Conservation (phyloP, 2,329 filamentous ascomycete genomes). For the Penicillium verrucosum region DNA sequence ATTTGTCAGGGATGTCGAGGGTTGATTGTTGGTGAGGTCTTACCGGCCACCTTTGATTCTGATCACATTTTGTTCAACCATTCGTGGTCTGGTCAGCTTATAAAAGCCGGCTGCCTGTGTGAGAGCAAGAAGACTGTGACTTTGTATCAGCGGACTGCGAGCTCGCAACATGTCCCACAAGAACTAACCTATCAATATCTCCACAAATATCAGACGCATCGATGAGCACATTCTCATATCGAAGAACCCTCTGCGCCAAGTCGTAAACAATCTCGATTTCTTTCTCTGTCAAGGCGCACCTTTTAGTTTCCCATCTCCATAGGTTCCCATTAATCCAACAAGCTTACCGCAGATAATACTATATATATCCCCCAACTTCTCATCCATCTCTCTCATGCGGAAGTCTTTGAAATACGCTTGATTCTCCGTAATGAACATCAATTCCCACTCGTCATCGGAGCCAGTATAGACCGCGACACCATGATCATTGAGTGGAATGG, state of each 20-base stretch:
- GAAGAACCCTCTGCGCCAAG: conserved; percentile 67
- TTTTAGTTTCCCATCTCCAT: neutral
- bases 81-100: conserved; percentile 64
- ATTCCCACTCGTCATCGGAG: conserved; percentile 67
- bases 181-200: conserved; percentile 66
- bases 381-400: conserved; percentile 76
- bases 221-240: conserved; percentile 64
- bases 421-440: conserved; percentile 69
- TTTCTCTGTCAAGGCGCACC: conserved; percentile 54
- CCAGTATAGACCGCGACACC: conserved; percentile 64
- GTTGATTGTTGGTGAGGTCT: conserved; percentile 11
- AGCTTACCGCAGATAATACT: conserved; percentile 71
- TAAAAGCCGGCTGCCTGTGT: conserved; percentile 73
- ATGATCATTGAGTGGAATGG: conserved; percentile 62
- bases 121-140: conserved; percentile 69
- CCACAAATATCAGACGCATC: conserved; percentile 76
- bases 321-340: neutral
- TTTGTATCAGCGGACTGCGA: neutral
- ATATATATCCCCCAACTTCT: conserved; percentile 78
- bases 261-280: conserved; percentile 86
- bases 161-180: neutral
- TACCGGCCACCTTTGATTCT: conserved; percentile 71
- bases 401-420: conserved; percentile 82
- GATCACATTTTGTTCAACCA: conserved; percentile 69
- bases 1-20: conserved; percentile 10